Base-by-base conservation (phyloP, 495 filamentous ascomycete genomes). In the Penicillium robsamsonii region DNA sequence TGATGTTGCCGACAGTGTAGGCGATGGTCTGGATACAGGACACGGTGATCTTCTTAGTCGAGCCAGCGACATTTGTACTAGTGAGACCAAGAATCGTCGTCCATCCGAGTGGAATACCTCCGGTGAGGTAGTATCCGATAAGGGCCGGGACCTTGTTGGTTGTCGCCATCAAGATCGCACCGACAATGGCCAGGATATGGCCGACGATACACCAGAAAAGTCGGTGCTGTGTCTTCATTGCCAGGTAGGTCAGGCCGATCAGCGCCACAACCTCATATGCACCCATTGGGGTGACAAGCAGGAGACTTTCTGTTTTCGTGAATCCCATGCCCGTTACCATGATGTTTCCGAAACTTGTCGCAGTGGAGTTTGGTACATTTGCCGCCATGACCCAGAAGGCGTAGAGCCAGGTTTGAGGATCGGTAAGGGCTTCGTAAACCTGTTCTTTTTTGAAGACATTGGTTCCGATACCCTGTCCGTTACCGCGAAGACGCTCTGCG, bases 1-100 rank as follows among this genome's bases (percentile, higher is more conserved):
- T 77, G 53, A 82, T 81, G 46, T 84, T 85, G 2, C 82, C 83
- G 0, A 73, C 71, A 43, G 80, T 82, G 55, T 84, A 86, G 0
- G 69, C 75, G 15, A 86, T 81, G 1, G 86, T 69, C 53, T 83
- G 83, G 61, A 88, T 73, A 2, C 81, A 81, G 2, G 80, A 81
- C 1, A 85, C 79, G 0, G 84, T 87, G 1, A 85, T 86, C 67
- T 87, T 87, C 67, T 87, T 87, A 4, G 50, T 53, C 22, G 40
- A 42, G 13, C 84, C 84, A 1, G 81, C 79, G 1, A 85, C 74
- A 46, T 86, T 85, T 13, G 74, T 78, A 3, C 69, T 72, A 33
- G 81, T 80, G 15, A 82, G 64, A 1, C 70, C 73, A 5, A 83
- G 68, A 1, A 84, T 53, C 3, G 74, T 74, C 2, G 81, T 80